Conservation (phyloP, 148 eudicot genomes). For the Rhododendron vialii region DNA sequence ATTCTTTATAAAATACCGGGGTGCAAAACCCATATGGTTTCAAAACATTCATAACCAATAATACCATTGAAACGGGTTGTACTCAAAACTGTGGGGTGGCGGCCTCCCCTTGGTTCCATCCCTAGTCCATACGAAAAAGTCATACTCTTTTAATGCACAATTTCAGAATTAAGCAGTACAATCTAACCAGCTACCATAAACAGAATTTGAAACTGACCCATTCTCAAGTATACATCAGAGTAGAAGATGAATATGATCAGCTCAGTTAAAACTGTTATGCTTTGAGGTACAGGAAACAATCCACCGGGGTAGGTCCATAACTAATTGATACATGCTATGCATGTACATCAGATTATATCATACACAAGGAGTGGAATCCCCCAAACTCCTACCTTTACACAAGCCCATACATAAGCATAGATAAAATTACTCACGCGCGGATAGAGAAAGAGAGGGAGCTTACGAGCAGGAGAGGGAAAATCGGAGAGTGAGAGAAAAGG, state of each 20-base stretch:
- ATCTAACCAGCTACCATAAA: background rate
- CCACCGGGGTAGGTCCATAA: background rate
- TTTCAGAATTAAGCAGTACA: background rate
- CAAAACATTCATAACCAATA: too few relatives aligned
- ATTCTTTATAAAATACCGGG: background rate
- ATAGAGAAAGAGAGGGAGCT: background rate
- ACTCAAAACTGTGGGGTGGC: too few relatives aligned
- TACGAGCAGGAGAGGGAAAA: background rate
- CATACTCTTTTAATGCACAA: background rate
- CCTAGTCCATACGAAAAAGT: too few relatives aligned
- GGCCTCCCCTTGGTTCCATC: too few relatives aligned
- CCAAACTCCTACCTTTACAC: background rate
- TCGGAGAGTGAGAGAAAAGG: background rate
- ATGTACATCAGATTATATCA: background rate
- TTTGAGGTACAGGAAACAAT: too few relatives aligned
- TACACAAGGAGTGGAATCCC: background rate
- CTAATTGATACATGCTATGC: background rate
- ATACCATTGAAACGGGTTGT: too few relatives aligned
- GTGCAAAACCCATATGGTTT: background rate
- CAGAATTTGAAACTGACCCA: background rate
- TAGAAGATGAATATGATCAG: background rate
- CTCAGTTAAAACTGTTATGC: background rate
- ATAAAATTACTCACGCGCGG: background rate
- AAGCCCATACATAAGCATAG: background rate
- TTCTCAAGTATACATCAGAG: background rate